Evolutionary conservation across 768 basidiomycete species (phyloP).

Genomic region (Goffeauzyma gilvescens): DNA sequence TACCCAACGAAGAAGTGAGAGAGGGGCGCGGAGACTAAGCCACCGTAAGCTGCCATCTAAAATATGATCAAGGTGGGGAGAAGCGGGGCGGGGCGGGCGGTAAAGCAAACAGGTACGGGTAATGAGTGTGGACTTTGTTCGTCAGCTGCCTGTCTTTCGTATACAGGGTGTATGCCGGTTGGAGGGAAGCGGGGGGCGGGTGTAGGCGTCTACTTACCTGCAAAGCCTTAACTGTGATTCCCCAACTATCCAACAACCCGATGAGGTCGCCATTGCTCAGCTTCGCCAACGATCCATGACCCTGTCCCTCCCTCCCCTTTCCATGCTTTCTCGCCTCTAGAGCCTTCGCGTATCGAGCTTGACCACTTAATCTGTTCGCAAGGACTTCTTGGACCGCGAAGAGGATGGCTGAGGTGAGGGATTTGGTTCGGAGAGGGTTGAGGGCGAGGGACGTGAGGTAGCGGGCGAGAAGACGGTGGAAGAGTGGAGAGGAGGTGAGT

Average conservation of each 20-base stretch:
- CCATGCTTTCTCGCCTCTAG: slow-evolving; percentile 40
- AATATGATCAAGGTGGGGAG: too few relatives aligned
- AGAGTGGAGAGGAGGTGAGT: slow-evolving; percentile 1
- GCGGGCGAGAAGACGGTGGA: slow-evolving; percentile 10
- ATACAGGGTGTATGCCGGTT: too few relatives aligned
- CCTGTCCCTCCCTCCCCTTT: slow-evolving; percentile 38
- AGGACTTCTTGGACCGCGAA: slow-evolving; percentile 57
- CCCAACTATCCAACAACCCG: slow-evolving; percentile 4
- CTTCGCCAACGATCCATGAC: slow-evolving; percentile 13
- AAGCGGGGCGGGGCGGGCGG: too few relatives aligned
- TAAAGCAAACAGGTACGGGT: too few relatives aligned
- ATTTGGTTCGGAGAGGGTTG: slow-evolving; percentile 63
- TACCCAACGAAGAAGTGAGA: slow-evolving; percentile 46
- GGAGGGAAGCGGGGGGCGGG: too few relatives aligned
- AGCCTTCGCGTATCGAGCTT: slow-evolving; percentile 42
- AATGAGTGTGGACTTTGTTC: too few relatives aligned
- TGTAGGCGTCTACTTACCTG: slow-evolving; percentile 9
- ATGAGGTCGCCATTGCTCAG: slow-evolving; percentile 13
- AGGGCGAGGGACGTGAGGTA: slow-evolving; percentile 51
- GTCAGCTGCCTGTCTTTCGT: too few relatives aligned
- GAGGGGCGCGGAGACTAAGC: slow-evolving; percentile 64
- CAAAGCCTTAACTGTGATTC: slow-evolving; percentile 7
- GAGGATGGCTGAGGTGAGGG: slow-evolving; percentile 48
- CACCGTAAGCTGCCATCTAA: slow-evolving; percentile 38
- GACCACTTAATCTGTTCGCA: slow-evolving; percentile 50